Evolutionary conservation across 352 stramenopile species (phyloP).

Genomic region (Pythium grandisporangium): DNA sequence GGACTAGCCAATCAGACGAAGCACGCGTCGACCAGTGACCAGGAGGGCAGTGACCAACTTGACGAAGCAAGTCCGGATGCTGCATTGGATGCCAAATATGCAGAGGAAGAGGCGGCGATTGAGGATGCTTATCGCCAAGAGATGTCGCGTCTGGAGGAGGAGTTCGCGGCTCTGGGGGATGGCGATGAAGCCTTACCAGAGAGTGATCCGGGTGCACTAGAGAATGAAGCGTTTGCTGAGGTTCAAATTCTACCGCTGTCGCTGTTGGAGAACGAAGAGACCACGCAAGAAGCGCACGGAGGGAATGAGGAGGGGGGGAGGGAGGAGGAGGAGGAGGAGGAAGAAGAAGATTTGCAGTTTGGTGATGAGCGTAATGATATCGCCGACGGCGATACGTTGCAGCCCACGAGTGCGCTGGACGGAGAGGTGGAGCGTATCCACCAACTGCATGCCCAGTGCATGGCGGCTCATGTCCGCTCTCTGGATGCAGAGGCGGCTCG

Average conservation of each 20-base stretch:
- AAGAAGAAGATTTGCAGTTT: background rate
- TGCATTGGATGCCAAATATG: slow-evolving; percentile 28
- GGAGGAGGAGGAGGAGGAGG: background rate
- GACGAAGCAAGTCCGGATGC: slow-evolving; percentile 20
- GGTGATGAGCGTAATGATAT: background rate
- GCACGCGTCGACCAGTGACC: slow-evolving; percentile 12
- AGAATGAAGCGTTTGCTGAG: no score
- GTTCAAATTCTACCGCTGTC: no score
- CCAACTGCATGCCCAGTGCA: background rate
- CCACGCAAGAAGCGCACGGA: no score
- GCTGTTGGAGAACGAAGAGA: no score
- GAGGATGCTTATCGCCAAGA: slow-evolving; percentile 47
- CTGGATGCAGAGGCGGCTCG: slow-evolving; percentile 2
- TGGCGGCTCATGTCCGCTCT: background rate
- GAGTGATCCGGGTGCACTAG: no score
- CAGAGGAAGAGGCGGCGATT: slow-evolving; percentile 32
- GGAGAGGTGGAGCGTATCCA: background rate
- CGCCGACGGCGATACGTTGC: slow-evolving; percentile 2
- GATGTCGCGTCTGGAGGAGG: slow-evolving; percentile 29
- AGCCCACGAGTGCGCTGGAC: background rate
- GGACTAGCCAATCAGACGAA: slow-evolving; percentile 10
- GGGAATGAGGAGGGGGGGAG: no score
- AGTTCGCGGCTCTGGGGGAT: no score
- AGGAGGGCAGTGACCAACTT: no score
- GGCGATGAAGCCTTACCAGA: no score